Evolutionary conservation across 2,329 filamentous ascomycete genomes (phyloP).

Genomic region (Niveomyces coronatus): DNA sequence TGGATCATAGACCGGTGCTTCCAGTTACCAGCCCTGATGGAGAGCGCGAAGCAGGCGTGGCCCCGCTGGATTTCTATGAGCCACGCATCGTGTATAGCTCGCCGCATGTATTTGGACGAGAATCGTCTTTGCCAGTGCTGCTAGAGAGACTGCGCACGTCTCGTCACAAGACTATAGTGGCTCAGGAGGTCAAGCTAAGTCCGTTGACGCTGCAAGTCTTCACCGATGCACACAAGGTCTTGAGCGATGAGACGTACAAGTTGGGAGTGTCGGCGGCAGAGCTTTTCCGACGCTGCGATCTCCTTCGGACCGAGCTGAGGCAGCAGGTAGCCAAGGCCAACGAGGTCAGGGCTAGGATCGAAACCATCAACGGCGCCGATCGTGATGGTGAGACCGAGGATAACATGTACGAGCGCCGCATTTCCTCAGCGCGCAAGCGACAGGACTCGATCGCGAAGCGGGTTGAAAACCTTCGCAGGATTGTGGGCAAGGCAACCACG

Average conservation of each 20-base stretch:
- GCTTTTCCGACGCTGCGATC: slow-evolving; percentile 60
- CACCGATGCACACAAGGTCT: slow-evolving; percentile 60
- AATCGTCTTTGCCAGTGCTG: slow-evolving; percentile 44
- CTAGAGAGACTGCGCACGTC: slow-evolving; percentile 48
- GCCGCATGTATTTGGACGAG: slow-evolving; percentile 47
- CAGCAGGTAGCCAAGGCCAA: slow-evolving; percentile 58
- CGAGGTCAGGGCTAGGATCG: slow-evolving; percentile 55
- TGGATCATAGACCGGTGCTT: slow-evolving; percentile 33
- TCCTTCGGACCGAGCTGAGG: slow-evolving; percentile 55
- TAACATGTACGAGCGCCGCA: slow-evolving; percentile 47
- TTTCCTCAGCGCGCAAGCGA: slow-evolving; percentile 42
- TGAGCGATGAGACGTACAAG: slow-evolving; percentile 58
- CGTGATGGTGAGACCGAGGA: slow-evolving; percentile 42
- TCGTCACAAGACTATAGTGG: slow-evolving; percentile 49
- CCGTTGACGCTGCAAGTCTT: slow-evolving; percentile 62
- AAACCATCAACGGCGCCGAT: slow-evolving; percentile 43
- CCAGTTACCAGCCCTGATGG: slow-evolving; percentile 32
- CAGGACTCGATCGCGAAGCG: slow-evolving; percentile 48
- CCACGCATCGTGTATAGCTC: slow-evolving; percentile 58
- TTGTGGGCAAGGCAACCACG: slow-evolving; percentile 30
- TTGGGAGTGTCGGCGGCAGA: slow-evolving; percentile 62
- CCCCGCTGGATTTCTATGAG: slow-evolving; percentile 43
- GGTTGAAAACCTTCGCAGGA: slow-evolving; percentile 46
- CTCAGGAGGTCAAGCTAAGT: slow-evolving; percentile 59
- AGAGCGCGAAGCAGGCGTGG: slow-evolving; percentile 31